Conservation (phyloP, 306 rosid species). For the Lupinus albus region DNA sequence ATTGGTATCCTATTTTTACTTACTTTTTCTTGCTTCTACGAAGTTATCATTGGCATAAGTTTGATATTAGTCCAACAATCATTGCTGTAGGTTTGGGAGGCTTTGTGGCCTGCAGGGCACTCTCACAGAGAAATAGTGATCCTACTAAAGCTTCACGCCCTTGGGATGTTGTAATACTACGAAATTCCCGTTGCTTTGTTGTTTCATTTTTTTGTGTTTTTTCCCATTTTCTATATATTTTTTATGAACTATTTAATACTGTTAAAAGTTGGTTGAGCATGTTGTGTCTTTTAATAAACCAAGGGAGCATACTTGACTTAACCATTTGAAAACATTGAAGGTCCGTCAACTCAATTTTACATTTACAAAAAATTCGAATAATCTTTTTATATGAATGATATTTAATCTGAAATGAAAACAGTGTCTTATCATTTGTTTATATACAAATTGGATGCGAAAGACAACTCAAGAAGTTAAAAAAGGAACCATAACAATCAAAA, state of each 20-base stretch:
- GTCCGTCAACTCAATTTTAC: not conserved
- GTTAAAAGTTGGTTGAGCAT: constrained; percentile 11
- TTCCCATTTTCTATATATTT: constrained; percentile 27
- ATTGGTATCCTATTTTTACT: constrained; percentile 58
- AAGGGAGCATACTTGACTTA: not conserved
- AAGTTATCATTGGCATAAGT: constrained; percentile 35
- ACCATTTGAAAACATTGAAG: constrained; percentile 5
- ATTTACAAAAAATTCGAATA: not conserved
- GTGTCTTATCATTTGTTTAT: not conserved
- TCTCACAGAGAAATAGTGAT: constrained; percentile 77
- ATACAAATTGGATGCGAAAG: not conserved
- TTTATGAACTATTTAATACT: not conserved
- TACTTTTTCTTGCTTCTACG: constrained; percentile 8
- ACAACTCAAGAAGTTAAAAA: not conserved
- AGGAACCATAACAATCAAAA: constrained; percentile 19
- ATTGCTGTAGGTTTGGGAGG: constrained; percentile 85
- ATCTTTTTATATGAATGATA: not conserved
- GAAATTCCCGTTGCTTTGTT: constrained; percentile 12
- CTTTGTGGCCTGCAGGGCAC: constrained; percentile 92
- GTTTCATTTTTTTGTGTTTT: constrained; percentile 1
- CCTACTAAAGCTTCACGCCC: constrained; percentile 97
- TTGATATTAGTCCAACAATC: constrained; percentile 30
- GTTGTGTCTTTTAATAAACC: not conserved
- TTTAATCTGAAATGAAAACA: not conserved
- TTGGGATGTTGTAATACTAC: constrained; percentile 78